These are phyloP conservation scores for Rhizopogon vesiculosus DNA, from an alignment of 768 basidiomycete species.

Conservation along the genomic window DNA sequence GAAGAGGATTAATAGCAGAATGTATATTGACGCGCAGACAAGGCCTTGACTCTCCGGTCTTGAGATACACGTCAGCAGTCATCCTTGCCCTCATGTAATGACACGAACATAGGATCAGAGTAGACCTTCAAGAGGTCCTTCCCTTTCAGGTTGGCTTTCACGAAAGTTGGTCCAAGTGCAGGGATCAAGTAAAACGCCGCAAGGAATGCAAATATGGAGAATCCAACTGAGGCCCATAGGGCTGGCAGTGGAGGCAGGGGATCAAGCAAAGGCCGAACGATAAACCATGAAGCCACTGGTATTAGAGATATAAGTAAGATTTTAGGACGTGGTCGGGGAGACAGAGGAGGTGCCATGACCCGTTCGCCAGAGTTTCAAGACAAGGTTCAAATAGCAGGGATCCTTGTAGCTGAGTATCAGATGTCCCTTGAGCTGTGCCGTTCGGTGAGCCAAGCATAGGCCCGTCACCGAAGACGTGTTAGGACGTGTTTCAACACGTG, in stretches of 20 bases:
- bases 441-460: too few relatives aligned
- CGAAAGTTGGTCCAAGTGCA: constrained; percentile 74
- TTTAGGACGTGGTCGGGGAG: constrained; percentile 47
- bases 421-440: too few relatives aligned
- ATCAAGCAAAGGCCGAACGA: constrained; percentile 65
- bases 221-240: constrained; percentile 75
- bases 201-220: constrained; percentile 79
- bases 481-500: neutral
- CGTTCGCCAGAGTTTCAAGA: neutral
- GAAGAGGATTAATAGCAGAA: constrained; percentile 82
- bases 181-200: constrained; percentile 77
- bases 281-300: constrained; percentile 70
- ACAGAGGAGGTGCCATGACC: constrained; percentile 20
- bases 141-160: constrained; percentile 79
- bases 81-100: neutral
- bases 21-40: constrained; percentile 85
- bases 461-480: too few relatives aligned
- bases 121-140: constrained; percentile 85
- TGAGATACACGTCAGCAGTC: neutral
- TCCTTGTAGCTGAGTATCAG: too few relatives aligned
- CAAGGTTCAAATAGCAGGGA: too few relatives aligned
- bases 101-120: constrained; percentile 60
- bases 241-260: constrained; percentile 67
- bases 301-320: constrained; percentile 53
- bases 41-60: constrained; percentile 96